Conservation (phyloP, 2,329 filamentous ascomycete genomes). For the Stemphylium lycopersici region DNA sequence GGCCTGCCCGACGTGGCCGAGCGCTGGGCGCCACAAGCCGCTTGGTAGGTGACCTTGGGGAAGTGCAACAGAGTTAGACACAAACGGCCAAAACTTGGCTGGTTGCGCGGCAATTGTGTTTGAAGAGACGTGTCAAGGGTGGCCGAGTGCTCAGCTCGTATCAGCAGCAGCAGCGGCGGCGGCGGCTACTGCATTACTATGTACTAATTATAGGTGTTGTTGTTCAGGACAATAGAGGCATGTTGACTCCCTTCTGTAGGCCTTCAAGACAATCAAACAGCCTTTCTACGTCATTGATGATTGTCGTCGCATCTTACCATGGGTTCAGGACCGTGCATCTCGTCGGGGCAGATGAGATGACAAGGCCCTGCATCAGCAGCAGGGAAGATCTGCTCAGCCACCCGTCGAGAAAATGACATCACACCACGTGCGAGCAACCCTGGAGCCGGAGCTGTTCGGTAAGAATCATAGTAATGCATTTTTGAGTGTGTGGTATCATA, state of each 20-base stretch:
- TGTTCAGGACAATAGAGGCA: too few species aligned
- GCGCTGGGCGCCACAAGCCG: conserved; percentile 18
- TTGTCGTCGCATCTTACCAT: background rate
- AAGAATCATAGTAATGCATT: conserved; percentile 19
- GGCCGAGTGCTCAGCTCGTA: too few species aligned
- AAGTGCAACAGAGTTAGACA: conserved; percentile 6
- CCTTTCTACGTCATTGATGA: conserved; percentile 2
- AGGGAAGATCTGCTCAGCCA: conserved; percentile 15
- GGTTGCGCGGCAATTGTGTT: background rate
- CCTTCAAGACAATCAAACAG: too few species aligned
- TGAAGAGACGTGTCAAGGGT: background rate
- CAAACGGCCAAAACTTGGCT: background rate
- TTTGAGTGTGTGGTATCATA: conserved; percentile 39
- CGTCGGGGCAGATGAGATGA: background rate
- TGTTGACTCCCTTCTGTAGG: too few species aligned
- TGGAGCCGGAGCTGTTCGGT: background rate
- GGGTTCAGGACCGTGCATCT: background rate
- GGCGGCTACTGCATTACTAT: too few species aligned
- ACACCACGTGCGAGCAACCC: conserved; percentile 13
- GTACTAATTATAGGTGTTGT: too few species aligned
- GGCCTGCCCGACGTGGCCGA: conserved; percentile 35
- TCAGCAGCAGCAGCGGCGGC: too few species aligned
- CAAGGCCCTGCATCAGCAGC: conserved; percentile 10
- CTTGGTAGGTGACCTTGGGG: conserved; percentile 18
- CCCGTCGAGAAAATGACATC: conserved; percentile 29